Conservation (phyloP, 768 basidiomycete genomes). For the Coprinopsis strossmayeri region DNA sequence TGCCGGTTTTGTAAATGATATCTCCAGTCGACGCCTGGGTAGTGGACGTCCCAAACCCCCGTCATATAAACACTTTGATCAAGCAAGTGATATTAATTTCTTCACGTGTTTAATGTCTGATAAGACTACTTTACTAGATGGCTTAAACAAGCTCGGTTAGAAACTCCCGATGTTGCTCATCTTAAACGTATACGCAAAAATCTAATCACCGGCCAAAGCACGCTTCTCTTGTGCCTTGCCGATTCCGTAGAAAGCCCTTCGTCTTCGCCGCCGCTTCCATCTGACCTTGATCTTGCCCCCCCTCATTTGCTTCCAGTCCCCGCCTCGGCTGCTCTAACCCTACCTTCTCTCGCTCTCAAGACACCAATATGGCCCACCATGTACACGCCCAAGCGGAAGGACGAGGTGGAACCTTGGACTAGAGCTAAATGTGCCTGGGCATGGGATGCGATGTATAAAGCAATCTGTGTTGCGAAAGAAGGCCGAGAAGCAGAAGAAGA, state of each 20-base stretch:
- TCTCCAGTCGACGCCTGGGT: conserved; percentile 66
- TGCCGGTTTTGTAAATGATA: background rate
- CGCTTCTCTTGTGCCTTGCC: conserved; percentile 47
- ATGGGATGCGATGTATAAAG: conserved; percentile 50
- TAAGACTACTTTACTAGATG: conserved; percentile 38
- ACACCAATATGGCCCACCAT: conserved; percentile 81
- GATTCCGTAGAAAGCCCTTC: conserved; percentile 1
- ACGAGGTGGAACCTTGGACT: conserved; percentile 64
- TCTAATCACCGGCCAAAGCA: conserved; percentile 26
- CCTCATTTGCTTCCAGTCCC: conserved; percentile 65
- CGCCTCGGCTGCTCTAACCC: conserved; percentile 57
- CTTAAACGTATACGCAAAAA: conserved; percentile 71
- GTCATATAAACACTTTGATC: conserved; percentile 52
- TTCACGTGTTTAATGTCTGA: background rate
- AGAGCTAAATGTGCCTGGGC: conserved; percentile 69
- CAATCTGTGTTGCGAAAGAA: conserved; percentile 42
- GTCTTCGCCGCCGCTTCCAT: conserved; percentile 41
- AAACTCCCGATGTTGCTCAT: conserved; percentile 58
- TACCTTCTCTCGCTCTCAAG: conserved; percentile 58
- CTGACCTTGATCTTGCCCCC: conserved; percentile 33
- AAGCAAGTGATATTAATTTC: conserved; percentile 34
- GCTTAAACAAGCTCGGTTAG: conserved; percentile 57
- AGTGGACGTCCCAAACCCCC: conserved; percentile 62
- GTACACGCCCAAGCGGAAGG: conserved; percentile 63
- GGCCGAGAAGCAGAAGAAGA: conserved; percentile 46